phyloP scores from a whole-genome alignment of 148 eudicot genomes.

The Rhododendron ovatum region DNA sequence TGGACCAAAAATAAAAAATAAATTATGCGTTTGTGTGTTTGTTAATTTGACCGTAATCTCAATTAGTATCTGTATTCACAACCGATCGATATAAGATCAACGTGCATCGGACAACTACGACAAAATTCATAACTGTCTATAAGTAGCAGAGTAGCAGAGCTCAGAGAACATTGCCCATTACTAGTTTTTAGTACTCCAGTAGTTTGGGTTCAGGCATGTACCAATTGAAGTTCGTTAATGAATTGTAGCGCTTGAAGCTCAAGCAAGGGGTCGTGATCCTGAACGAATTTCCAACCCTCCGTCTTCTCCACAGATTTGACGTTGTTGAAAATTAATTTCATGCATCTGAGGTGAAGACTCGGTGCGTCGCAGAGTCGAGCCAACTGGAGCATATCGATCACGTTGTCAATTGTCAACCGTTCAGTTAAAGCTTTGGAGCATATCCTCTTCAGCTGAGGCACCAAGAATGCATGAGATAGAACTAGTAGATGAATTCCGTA shows the following conservation, averaged over 20 bases:
- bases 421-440: conserved; percentile 58
- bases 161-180: too few relatives aligned
- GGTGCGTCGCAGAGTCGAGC: conserved; percentile 90
- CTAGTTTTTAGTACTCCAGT: too few relatives aligned
- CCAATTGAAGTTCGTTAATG: conserved; percentile 82
- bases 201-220: conserved; percentile 11
- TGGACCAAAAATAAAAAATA: too few relatives aligned
- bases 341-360: conserved; percentile 62
- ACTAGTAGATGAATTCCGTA: conserved; percentile 79
- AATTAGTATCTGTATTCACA: too few relatives aligned
- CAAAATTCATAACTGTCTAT: too few relatives aligned
- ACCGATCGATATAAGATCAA: too few relatives aligned
- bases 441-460: conserved; percentile 72
- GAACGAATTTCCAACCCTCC: conserved; percentile 80
- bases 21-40: not conserved
- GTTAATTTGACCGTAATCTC: not conserved
- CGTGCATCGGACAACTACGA: too few relatives aligned
- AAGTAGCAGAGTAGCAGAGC: too few relatives aligned
- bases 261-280: conserved; percentile 69
- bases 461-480: conserved; percentile 73
- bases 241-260: conserved; percentile 89
- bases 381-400: conserved; percentile 75
- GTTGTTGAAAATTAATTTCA: conserved; percentile 47
- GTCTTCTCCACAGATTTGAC: conserved; percentile 68
- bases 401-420: conserved; percentile 58